Evolutionary conservation across 495 filamentous ascomycete genomes (phyloP), one percentile per base, ranked within the genome.

Genomic region (Penicillium cinerascens): DNA sequence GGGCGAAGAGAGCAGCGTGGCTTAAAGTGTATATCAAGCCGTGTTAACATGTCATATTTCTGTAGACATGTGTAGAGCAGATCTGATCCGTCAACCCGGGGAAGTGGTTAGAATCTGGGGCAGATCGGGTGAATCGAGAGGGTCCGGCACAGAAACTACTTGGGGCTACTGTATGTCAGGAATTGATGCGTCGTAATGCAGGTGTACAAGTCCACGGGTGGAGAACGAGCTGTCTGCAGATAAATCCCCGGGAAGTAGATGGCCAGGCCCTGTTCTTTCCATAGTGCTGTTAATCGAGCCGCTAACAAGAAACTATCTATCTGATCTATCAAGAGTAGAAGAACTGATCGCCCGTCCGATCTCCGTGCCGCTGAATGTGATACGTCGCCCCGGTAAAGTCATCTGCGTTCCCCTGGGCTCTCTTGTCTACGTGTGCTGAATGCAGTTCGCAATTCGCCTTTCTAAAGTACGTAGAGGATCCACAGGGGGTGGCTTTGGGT

Each of bases 291-390:
- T 23, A 47, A 54, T 55, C 44, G n/a, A 15, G 22, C 29, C 59
- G 25, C 51, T 52, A 63, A 46, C 26, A 47, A 22, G 18, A 4
- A 43, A 59, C 60, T 64, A 61, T 66, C 25, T 49, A 59, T 61
- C 6, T 61, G 63, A 66, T 60, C 35, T 26, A 61, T 64, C 61
- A 38, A n/a, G n/a, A n/a, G 23, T 25, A 9, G 23, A 27, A 51
- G 20, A 11, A 55, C 45, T 50, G 53, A 54, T 57, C 55, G 26
- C 17, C 37, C 27, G 8, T 47, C 42, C 52, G 59, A 58, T 56
- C 63, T 50, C 60, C 51, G 47, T n/a, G n/a, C n/a, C n/a, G 22
- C 40, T 20, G 22, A 45, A 61, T 66, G 60, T 66, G 63, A 66
- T 53, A 44, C 59, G 43, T 66, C 63, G 18, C 42, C 38, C 43